A percentile compares a stretch with the other conserved stretches of the same genome.
phyloP scores from a whole-genome alignment of 1,139 yeast genomes.

The Kodamaea anthophila region DNA sequence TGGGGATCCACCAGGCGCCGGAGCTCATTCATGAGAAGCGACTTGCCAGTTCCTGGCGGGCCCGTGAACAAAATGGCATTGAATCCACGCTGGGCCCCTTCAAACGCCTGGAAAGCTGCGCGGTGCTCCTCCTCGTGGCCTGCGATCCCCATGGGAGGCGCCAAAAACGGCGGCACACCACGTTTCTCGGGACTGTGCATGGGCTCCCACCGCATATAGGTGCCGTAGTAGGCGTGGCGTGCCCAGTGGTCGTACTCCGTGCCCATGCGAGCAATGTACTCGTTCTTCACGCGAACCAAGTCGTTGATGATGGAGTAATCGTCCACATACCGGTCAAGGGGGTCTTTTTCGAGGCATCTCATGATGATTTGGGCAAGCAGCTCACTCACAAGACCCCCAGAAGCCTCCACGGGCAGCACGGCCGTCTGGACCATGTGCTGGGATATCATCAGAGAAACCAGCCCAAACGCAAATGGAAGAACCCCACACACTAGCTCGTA shows the following conservation, averaged over 20 bases:
- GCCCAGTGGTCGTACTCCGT: conserved; percentile 4
- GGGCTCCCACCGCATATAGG: conserved; percentile 5
- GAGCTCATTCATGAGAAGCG: conserved; percentile 39
- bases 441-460: conserved; percentile 34
- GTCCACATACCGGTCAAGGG: conserved; percentile 36
- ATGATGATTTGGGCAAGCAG: conserved; percentile 35
- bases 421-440: conserved; percentile 42
- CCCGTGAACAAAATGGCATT: conserved; percentile 37
- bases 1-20: conserved; percentile 31
- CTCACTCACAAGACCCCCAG: conserved; percentile 30
- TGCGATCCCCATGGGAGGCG: conserved; percentile 25
- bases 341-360: conserved; percentile 40
- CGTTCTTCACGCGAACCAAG: conserved; percentile 19
- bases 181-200: conserved; percentile 5
- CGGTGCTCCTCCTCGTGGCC: conserved; percentile 32
- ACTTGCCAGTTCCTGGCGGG: conserved; percentile 45
- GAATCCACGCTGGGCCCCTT: conserved; percentile 16
- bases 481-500: conserved; percentile 44
- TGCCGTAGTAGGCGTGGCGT: conserved; percentile 3
- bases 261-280: conserved; percentile 12
- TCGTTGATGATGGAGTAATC: conserved; percentile 36
- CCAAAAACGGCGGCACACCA: conserved; percentile 17
- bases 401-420: conserved; percentile 31
- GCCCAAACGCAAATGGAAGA: conserved; percentile 40
- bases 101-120: conserved; percentile 20